Base-by-base conservation (phyloP, 2,329 filamentous ascomycete species). In the Decorospora gaudefroyi region DNA sequence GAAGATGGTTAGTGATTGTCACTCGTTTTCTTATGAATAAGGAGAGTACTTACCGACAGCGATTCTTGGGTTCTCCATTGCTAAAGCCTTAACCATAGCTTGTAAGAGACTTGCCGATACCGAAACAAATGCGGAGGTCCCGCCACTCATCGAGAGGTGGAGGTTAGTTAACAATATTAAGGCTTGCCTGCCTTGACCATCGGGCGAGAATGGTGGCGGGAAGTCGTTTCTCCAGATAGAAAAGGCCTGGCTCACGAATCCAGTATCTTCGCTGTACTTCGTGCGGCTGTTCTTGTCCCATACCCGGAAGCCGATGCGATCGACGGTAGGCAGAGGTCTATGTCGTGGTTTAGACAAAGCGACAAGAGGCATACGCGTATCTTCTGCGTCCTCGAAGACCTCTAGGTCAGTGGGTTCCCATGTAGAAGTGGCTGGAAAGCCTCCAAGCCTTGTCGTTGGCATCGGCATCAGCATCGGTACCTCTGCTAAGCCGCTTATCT, bases 241-340 rank as follows among this genome's bases (percentile, higher is more conserved):
- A 10, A 38, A 40, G 1, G 27, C 30, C 12, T 42, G 25, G 5
- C 51, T 48, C 0, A 48, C 16, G 2, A 59, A 59, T 0, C 41
- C 42, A 0, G n/a, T 21, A 3, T 50, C 33, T 7, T 46, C 28
- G 9, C 30, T 22, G 17, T 49, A 55, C 2, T 12, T 27, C 0
- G 46, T 49, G 1, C 45, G 12, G 8, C 33, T 52, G 0, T 30
- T 26, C 0, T 13, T 18, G n/a, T 56, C 53, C 44, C 47, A 58
- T 0, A 51, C 49, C 4, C 44, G 35, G 13, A 50, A 47, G 1
- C 10, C 38, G 6, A 50, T 25, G 4, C 5, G 17, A 7, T 35
- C 15, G 2, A 9, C 28, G 6, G 9, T 9, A n/a, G 21, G 15
- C 1, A 22, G 17, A 12, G 29, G 2, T 10, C 5, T 29, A 15